Evolutionary conservation across 2,329 filamentous ascomycete species (phyloP).

Genomic region (Ophiocordyceps sinensis): DNA sequence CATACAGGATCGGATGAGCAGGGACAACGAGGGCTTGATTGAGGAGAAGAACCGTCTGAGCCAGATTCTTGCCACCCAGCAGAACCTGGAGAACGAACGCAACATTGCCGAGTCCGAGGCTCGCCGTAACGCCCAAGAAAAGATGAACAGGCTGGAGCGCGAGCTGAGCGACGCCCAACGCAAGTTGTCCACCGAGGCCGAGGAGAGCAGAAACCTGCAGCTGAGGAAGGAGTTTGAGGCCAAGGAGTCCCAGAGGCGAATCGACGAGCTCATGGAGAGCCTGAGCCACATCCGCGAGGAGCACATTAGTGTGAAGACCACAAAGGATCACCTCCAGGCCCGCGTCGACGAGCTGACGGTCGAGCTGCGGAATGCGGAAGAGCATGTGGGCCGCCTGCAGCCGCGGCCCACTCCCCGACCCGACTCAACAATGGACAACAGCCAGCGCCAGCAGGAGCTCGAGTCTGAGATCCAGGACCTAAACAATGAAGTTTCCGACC

Average conservation of each 20-base stretch:
- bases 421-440: constrained; percentile 25
- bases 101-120: constrained; percentile 72
- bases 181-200: constrained; percentile 67
- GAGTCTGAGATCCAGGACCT: constrained; percentile 64
- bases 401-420: constrained; percentile 57
- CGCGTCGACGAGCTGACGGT: constrained; percentile 81
- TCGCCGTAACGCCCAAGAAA: constrained; percentile 63
- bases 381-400: constrained; percentile 68
- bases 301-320: constrained; percentile 72
- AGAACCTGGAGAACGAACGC: constrained; percentile 83
- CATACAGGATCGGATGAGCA: constrained; percentile 74
- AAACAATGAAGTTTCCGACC: constrained; percentile 66
- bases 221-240: constrained; percentile 82
- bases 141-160: constrained; percentile 63
- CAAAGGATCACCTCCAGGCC: constrained; percentile 74
- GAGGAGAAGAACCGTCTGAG: constrained; percentile 79
- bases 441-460: constrained; percentile 31
- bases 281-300: constrained; percentile 75
- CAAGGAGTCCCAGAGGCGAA: constrained; percentile 75
- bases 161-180: constrained; percentile 69
- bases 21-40: constrained; percentile 73
- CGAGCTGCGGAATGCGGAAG: constrained; percentile 78
- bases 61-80: constrained; percentile 67
- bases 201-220: constrained; percentile 70
- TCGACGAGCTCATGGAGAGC: constrained; percentile 77